Percentiles rank a stretch among this genome's conserved stretches.
These are phyloP conservation scores for Ricinus communis DNA, from an alignment of 345 rosid species.

Conservation along the genomic window DNA sequence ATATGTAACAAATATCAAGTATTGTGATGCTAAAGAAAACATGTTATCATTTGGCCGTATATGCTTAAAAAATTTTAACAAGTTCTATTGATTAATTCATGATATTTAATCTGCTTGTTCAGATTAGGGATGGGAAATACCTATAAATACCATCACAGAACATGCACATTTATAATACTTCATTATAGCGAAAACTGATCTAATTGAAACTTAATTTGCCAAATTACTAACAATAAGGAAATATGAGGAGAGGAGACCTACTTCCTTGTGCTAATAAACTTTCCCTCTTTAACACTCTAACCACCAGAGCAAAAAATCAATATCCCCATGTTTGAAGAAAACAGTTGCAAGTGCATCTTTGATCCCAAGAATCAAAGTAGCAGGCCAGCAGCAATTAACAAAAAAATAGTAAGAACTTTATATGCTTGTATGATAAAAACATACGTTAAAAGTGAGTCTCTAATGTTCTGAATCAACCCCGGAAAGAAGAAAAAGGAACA, in stretches of 20 bases:
- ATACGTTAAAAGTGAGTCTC: too few species aligned
- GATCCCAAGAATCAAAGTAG: neutral
- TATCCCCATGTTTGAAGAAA: neutral
- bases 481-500: too few species aligned
- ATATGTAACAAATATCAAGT: neutral
- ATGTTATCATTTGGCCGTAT: neutral
- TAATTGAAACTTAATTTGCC: neutral
- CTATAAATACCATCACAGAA: neutral
- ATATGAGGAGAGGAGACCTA: neutral
- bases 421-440: too few species aligned
- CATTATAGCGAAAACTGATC: neutral
- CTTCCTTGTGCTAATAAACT: neutral
- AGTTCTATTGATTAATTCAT: constrained; percentile 6
- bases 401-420: too few species aligned
- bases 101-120: too few species aligned
- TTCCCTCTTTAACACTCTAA: neutral
- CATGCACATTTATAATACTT: neutral
- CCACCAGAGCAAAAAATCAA: neutral
- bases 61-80: neutral
- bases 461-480: too few species aligned
- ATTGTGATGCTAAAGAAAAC: neutral
- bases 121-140: neutral
- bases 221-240: neutral
- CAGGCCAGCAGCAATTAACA: too few species aligned
- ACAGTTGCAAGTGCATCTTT: neutral